A percentile compares a stretch with the other conserved stretches of the same genome.
Conservation (phyloP, 176 grass and related monocot species). For the Eragrostis curvula region DNA sequence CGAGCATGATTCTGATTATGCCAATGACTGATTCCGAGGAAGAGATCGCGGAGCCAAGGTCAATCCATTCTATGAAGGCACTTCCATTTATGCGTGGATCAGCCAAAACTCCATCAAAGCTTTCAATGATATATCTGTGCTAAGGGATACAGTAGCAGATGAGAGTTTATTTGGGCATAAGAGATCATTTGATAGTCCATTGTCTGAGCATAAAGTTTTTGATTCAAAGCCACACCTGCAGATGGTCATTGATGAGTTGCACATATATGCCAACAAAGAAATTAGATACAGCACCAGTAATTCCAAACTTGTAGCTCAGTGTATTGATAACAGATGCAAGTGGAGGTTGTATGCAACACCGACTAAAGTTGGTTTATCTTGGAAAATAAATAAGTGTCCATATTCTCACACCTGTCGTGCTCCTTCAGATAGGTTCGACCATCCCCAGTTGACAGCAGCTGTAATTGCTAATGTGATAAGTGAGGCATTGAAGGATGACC, state of each 20-base stretch:
- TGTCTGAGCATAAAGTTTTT: too few species aligned
- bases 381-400: not conserved
- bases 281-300: not conserved
- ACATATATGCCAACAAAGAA: not conserved
- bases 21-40: too few species aligned
- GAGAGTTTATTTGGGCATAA: too few species aligned
- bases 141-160: too few species aligned
- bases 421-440: not conserved
- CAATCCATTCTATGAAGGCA: too few species aligned
- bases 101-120: too few species aligned
- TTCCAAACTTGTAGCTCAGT: not conserved
- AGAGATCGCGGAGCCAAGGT: too few species aligned
- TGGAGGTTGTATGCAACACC: not conserved
- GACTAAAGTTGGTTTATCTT: not conserved
- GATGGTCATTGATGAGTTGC: not conserved
- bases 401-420: not conserved
- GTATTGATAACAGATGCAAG: not conserved
- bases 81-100: too few species aligned
- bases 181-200: too few species aligned
- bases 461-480: not conserved
- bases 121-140: too few species aligned
- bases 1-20: too few species aligned
- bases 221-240: not conserved
- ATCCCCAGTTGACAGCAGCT: not conserved
- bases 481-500: not conserved